Evolutionary conservation across 257 asterid genomes (phyloP).

Genomic region (Nicotiana benthamiana): DNA sequence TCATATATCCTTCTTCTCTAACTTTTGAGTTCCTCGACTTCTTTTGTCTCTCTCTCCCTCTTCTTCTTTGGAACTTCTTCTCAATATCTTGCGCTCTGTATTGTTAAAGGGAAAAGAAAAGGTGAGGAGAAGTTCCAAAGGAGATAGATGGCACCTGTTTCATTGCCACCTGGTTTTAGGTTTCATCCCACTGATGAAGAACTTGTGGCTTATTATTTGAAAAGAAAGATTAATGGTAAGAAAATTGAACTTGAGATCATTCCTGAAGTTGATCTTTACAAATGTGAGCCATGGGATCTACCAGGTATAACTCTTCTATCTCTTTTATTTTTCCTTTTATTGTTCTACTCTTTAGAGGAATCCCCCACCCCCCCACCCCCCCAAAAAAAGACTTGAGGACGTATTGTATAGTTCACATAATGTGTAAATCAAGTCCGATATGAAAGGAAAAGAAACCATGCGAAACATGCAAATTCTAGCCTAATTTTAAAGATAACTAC

Average conservation of each 20-base stretch:
- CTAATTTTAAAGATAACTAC: not conserved
- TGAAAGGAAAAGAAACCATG: not conserved
- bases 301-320: slow-evolving; percentile 47
- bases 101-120: not conserved
- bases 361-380: not conserved
- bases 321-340: not conserved
- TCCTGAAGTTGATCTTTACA: slow-evolving; percentile 97
- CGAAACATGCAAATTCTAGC: not conserved
- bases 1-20: slow-evolving; percentile 5
- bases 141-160: slow-evolving; percentile 68
- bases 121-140: not conserved
- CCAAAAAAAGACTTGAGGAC: not conserved
- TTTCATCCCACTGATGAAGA: slow-evolving; percentile 98
- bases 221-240: slow-evolving; percentile 76
- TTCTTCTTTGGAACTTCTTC: slow-evolving; percentile 13
- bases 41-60: slow-evolving; percentile 48
- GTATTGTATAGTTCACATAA: not conserved
- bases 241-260: slow-evolving; percentile 86
- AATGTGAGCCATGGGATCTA: slow-evolving; percentile 98
- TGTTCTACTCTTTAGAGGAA: not conserved
- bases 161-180: slow-evolving; percentile 95
- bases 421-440: not conserved
- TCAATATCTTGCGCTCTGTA: slow-evolving; percentile 13
- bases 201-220: slow-evolving; percentile 90
- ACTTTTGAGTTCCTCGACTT: slow-evolving; percentile 20